Evolutionary conservation across 2,329 filamentous ascomycete genomes (phyloP).

Genomic region (Penicillium sp.): DNA sequence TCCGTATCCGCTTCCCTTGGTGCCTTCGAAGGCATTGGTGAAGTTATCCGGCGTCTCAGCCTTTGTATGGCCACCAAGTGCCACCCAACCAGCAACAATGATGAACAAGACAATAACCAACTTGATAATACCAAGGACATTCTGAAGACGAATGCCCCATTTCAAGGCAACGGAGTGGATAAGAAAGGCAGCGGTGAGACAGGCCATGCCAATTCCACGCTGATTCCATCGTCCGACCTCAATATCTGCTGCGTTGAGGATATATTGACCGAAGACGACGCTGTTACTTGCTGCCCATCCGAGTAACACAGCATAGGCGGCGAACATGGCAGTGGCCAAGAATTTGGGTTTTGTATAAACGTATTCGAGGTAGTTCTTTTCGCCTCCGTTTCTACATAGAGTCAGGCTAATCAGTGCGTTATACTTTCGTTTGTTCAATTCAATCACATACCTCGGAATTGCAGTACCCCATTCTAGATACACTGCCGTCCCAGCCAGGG

Average conservation of each 20-base stretch:
- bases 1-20: conserved; percentile 34
- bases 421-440: neutral
- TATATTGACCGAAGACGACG: conserved; percentile 46
- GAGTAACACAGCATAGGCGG: conserved; percentile 44
- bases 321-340: conserved; percentile 48
- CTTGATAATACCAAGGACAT: conserved; percentile 44
- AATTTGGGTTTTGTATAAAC: conserved; percentile 46
- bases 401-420: neutral
- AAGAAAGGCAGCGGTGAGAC: conserved; percentile 42
- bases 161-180: conserved; percentile 43
- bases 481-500: conserved; percentile 37
- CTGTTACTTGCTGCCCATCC: conserved; percentile 48
- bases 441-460: conserved; percentile 34
- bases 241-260: conserved; percentile 40
- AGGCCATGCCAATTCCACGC: conserved; percentile 41
- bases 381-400: conserved; percentile 41
- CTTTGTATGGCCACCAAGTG: conserved; percentile 33
- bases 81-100: conserved; percentile 37
- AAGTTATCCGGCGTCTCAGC: conserved; percentile 33
- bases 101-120: conserved; percentile 44
- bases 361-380: conserved; percentile 48
- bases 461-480: conserved; percentile 47
- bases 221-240: conserved; percentile 44
- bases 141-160: conserved; percentile 43
- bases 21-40: conserved; percentile 33